These are phyloP conservation scores for Paraphoma chrysanthemicola DNA, from an alignment of 2,329 filamentous ascomycete species.

Conservation along the genomic window DNA sequence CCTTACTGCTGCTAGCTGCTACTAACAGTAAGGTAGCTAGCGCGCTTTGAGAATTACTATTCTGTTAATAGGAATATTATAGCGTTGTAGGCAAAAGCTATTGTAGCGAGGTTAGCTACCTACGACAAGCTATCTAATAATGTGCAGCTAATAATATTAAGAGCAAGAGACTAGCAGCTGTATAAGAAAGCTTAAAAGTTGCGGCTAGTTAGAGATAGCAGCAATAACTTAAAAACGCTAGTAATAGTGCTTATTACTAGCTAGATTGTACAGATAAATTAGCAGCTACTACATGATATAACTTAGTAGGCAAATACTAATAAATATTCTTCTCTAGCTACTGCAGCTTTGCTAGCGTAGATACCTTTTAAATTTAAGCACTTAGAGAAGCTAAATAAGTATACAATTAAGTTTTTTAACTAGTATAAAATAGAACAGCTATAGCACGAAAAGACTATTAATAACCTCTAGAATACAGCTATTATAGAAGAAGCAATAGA, in stretches of 20 bases:
- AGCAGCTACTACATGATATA: neutral
- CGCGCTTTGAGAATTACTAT: neutral
- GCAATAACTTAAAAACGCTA: neutral
- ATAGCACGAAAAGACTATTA: neutral
- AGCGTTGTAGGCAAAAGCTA: neutral
- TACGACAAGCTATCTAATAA: neutral
- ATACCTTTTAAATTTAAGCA: neutral
- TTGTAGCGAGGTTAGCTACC: neutral
- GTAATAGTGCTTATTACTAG: neutral
- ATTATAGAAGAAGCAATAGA: neutral
- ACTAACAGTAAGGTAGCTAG: neutral
- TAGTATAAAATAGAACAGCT: neutral
- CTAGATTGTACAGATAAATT: neutral
- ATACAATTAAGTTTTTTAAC: neutral
- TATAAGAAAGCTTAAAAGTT: neutral
- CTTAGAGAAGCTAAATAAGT: neutral
- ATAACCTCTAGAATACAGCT: neutral
- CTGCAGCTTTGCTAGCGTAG: neutral
- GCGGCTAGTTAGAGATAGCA: neutral
- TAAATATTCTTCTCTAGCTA: neutral
- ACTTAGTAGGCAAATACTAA: neutral
- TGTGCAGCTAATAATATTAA: neutral
- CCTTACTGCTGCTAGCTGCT: neutral
- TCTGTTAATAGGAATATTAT: neutral
- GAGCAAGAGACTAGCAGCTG: neutral